These are phyloP conservation scores for Teunomyces gatunensis DNA, from an alignment of 805 yeast species.

Conservation along the genomic window DNA sequence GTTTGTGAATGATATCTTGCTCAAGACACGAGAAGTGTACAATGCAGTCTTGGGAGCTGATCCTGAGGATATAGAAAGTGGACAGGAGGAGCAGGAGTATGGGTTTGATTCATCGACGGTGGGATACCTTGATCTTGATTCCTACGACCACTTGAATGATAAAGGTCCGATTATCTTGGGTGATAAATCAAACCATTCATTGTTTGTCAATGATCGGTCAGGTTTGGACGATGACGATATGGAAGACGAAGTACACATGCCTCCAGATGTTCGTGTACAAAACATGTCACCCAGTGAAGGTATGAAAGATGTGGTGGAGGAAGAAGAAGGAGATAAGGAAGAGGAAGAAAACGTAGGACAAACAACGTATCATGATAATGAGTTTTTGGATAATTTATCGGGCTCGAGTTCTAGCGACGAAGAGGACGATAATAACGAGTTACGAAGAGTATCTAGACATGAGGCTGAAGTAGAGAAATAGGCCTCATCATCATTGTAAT, in stretches of 20 bases:
- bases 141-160: slow-evolving; percentile 21
- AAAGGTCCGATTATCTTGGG: slow-evolving; percentile 33
- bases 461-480: slow-evolving; percentile 1
- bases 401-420: slow-evolving; percentile 46
- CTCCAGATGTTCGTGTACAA: slow-evolving; percentile 20
- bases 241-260: slow-evolving; percentile 19
- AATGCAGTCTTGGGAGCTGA: slow-evolving; percentile 56
- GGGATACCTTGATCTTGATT: slow-evolving; percentile 37
- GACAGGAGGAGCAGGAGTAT: slow-evolving; percentile 10
- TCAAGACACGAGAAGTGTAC: slow-evolving; percentile 54
- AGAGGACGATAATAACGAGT: slow-evolving; percentile 31
- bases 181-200: slow-evolving; percentile 33
- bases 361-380: slow-evolving; percentile 25
- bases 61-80: slow-evolving; percentile 10
- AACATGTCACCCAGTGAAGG: slow-evolving; percentile 34
- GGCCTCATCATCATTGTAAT: slow-evolving; percentile 1
- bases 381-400: slow-evolving; percentile 38
- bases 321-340: slow-evolving; percentile 24
- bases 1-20: slow-evolving; percentile 47
- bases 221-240: slow-evolving; percentile 20
- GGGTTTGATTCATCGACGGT: slow-evolving; percentile 36
- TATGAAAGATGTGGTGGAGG: slow-evolving; percentile 13
- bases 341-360: slow-evolving; percentile 16
- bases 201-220: slow-evolving; percentile 24
- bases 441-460: slow-evolving; percentile 34